Evolutionary conservation across 129 eudicot genomes (phyloP).

Genomic region (Flaveria trinervia): DNA sequence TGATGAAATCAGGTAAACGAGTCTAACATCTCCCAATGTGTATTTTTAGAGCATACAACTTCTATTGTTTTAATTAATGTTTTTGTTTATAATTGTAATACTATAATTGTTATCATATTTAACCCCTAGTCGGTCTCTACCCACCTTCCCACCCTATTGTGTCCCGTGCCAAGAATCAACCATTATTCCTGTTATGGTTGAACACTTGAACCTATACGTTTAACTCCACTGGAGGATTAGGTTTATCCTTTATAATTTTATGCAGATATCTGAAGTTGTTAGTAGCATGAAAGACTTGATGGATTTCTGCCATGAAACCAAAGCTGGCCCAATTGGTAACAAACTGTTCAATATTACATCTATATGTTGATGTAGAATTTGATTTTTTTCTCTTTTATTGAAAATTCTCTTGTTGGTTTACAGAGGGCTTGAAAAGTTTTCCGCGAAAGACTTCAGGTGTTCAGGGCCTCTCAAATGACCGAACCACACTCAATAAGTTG

Average conservation of each 20-base stretch:
- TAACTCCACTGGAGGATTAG: neutral
- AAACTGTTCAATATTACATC: neutral
- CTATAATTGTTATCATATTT: neutral
- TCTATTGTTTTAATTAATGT: neutral
- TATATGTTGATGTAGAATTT: neutral
- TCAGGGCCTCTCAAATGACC: constrained; percentile 49
- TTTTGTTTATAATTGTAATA: neutral
- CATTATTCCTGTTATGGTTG: neutral
- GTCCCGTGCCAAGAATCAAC: neutral
- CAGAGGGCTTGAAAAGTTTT: constrained; percentile 70
- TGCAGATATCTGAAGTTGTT: constrained; percentile 77
- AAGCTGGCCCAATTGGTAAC: constrained; percentile 77
- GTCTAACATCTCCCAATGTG: neutral
- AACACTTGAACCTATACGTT: neutral
- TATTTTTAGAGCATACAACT: neutral
- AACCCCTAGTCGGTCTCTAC: neutral
- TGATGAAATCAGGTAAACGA: neutral
- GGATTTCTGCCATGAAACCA: constrained; percentile 61
- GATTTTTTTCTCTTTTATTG: neutral
- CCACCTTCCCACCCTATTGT: neutral
- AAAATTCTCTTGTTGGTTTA: constrained; percentile 4
- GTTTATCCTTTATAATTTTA: neutral
- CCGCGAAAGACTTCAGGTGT: constrained; percentile 42
- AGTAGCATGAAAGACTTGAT: constrained; percentile 78
- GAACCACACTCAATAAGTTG: constrained; percentile 24